These are phyloP conservation scores for Lactifluus piperatus DNA, from an alignment of 768 basidiomycete genomes.

Conservation along the genomic window DNA sequence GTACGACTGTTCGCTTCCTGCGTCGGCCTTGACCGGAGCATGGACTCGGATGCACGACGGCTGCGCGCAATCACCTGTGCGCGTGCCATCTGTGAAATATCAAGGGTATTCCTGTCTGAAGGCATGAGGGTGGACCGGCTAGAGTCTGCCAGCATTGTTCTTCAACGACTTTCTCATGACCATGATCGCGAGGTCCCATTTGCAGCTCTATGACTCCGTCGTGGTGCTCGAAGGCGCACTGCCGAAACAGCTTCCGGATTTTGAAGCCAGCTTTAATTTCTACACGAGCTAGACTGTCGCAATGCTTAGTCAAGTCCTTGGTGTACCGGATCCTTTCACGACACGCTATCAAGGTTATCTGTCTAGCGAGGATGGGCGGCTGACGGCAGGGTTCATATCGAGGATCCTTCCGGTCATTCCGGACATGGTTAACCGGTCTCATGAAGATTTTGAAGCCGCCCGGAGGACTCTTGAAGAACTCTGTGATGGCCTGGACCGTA, in stretches of 20 bases:
- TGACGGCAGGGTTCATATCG: background rate
- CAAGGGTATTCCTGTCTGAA: background rate
- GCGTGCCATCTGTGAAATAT: conserved; percentile 6
- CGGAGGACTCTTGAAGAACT: background rate
- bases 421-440: background rate
- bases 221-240: background rate
- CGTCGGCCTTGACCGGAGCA: background rate
- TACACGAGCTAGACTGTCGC: background rate
- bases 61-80: conserved; percentile 10
- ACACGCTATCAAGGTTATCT: background rate
- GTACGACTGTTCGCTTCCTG: conserved; percentile 5
- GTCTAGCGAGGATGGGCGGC: background rate
- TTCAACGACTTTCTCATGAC: background rate
- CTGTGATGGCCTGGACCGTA: background rate
- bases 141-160: background rate
- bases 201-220: background rate
- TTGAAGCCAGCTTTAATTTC: background rate
- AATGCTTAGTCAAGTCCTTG: background rate
- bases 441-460: background rate
- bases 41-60: conserved; percentile 3
- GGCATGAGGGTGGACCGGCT: background rate
- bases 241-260: no score
- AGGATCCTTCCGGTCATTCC: background rate
- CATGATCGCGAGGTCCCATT: conserved; percentile 1
- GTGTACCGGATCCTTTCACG: background rate